Percentiles rank a stretch among this genome's conserved stretches.
Conservation (phyloP, 345 rosid genomes). For the Dipteronia dyeriana region DNA sequence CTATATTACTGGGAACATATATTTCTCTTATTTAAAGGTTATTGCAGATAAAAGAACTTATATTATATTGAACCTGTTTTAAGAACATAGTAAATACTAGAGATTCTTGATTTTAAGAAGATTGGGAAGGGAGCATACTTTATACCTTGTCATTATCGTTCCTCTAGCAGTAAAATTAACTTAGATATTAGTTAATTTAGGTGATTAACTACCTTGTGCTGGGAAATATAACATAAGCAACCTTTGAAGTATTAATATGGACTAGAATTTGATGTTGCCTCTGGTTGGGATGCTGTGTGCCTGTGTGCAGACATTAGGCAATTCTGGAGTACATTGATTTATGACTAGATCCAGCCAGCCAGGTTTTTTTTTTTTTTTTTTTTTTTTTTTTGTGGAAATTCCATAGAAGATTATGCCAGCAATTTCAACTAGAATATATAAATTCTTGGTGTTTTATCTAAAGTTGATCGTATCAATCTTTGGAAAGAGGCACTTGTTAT, state of each 20-base stretch:
- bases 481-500: not conserved
- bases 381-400: not conserved
- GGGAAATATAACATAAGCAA: not conserved
- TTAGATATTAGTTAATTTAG: not conserved
- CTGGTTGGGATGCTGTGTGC: not conserved
- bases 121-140: not conserved
- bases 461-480: not conserved
- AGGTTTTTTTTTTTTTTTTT: not conserved
- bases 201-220: not conserved
- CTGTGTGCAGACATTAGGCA: not conserved
- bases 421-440: not conserved
- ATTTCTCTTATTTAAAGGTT: not conserved
- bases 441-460: not conserved
- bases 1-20: not conserved
- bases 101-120: not conserved
- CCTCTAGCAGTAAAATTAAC: not conserved
- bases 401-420: not conserved
- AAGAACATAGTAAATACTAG: not conserved
- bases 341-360: not conserved
- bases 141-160: not conserved
- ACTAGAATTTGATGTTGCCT: conserved; percentile 2
- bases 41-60: not conserved
- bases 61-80: not conserved
- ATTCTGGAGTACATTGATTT: not conserved
- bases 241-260: not conserved